Conservation (phyloP, 2,329 filamentous ascomycete species). For the Colletotrichum tamarilloi region DNA sequence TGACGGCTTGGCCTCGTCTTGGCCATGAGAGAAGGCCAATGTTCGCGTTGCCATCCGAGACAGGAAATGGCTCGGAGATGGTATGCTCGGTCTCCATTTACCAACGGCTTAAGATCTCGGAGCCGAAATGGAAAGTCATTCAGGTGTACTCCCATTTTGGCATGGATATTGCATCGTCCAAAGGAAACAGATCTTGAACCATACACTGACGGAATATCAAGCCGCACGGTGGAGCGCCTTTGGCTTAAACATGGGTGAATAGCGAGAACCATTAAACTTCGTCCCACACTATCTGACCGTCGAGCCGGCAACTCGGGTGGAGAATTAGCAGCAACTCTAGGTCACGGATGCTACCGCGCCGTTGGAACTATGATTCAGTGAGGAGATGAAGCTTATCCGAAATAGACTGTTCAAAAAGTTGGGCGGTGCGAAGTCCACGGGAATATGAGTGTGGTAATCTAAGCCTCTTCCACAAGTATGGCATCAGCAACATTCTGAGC, state of each 20-base stretch:
- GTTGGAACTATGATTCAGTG: background rate
- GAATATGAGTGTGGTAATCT: background rate
- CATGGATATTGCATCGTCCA: too few species aligned
- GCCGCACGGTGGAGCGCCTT: background rate
- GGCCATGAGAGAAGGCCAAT: background rate
- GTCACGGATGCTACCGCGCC: background rate
- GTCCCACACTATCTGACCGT: background rate
- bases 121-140: background rate
- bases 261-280: background rate
- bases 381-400: background rate
- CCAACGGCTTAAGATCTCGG: background rate
- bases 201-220: background rate
- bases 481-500: background rate
- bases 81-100: background rate
- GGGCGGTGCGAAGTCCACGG: background rate
- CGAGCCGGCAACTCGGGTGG: background rate
- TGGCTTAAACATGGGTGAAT: background rate
- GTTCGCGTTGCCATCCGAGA: fast-evolving
- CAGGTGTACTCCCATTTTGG: background rate
- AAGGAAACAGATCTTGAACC: background rate
- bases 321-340: background rate
- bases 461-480: background rate
- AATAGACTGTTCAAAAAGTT: background rate
- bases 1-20: background rate
- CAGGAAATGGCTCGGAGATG: background rate